Evolutionary conservation across 305 asterid genomes (phyloP), one percentile per base, ranked within the genome.

Genomic region (Solanum aculeatissimum): DNA sequence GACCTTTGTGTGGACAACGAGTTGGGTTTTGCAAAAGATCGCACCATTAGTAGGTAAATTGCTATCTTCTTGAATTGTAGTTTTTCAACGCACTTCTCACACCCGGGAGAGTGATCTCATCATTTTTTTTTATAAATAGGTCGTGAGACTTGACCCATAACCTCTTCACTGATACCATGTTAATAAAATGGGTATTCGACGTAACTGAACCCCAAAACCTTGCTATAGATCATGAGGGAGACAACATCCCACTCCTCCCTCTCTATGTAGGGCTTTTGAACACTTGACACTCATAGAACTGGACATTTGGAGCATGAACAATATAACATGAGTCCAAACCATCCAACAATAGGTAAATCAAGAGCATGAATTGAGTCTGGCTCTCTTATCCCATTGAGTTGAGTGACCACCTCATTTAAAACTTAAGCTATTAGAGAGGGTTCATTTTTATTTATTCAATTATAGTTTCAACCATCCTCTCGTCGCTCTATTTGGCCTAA

Each of bases 1-100:
- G 97, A 93, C 90, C 90, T 94, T 82, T 96, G 98, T 12, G 99
- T 95, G 82, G 98, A 96, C 88, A 96, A 96, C 69, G 99, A 96
- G 86, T 85, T 96, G 21, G 99, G 99, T 71, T 96, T 96, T 82
- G 98, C 99, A 8, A 96, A 96, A 89, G 99, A 96, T 81, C 98
- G 99, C 70, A 96, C 99, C 88, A 92, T 96, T 88, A 96, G 99
- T 85, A 90, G 98, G 99, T 96, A 88, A 57, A 13, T 5, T 55
- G 35, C 51, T 25, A 21, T 35, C 68, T 29, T 65, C 21, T 65
- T 63, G 70, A 63, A 27, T 63, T 27, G 70, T 27, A 16, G 21
- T 65, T 62, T 62, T 62, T 25, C 40, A 25, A 62, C 19, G 25
- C 19, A 25, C 3, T 38, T 38, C 70, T 62, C 70, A 25, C 18